phyloP scores from a whole-genome alignment of 2,329 filamentous ascomycete species.

The Penicillium sp. region DNA sequence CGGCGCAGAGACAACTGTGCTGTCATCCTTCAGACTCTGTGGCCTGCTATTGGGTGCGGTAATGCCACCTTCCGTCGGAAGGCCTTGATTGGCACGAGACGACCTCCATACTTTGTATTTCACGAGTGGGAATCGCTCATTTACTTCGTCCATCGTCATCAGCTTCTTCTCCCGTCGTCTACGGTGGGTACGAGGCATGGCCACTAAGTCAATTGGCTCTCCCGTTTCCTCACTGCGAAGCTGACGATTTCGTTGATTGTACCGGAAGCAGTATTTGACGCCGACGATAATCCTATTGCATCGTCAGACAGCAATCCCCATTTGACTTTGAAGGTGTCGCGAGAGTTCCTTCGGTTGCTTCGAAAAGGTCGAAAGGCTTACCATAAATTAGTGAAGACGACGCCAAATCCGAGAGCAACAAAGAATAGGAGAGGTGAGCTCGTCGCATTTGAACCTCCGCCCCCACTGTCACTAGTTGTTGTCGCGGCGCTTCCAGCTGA shows the following conservation, averaged over 20 bases:
- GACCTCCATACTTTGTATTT: slow-evolving; percentile 97
- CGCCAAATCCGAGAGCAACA: slow-evolving; percentile 90
- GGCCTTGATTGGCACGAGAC: slow-evolving; percentile 71
- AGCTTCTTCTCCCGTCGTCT: slow-evolving; percentile 93
- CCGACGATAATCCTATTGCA: slow-evolving; percentile 91
- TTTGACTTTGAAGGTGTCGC: neutral
- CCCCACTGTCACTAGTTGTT: slow-evolving; percentile 24
- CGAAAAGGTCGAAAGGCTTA: slow-evolving; percentile 47
- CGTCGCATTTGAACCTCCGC: slow-evolving; percentile 46
- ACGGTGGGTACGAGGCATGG: slow-evolving; percentile 78
- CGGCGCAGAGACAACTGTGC: slow-evolving; percentile 36
- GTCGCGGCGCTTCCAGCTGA: slow-evolving; percentile 25
- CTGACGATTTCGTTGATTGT: slow-evolving; percentile 87
- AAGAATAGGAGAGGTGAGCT: slow-evolving; percentile 83
- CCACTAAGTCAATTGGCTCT: slow-evolving; percentile 80
- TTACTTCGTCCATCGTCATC: slow-evolving; percentile 99
- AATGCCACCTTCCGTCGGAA: slow-evolving; percentile 80
- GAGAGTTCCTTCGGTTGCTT: neutral
- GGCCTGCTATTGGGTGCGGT: slow-evolving; percentile 65
- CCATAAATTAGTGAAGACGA: slow-evolving; percentile 98
- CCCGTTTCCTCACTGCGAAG: slow-evolving; percentile 71
- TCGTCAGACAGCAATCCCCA: slow-evolving; percentile 5
- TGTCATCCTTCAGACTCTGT: slow-evolving; percentile 64
- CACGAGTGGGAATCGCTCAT: slow-evolving; percentile 88
- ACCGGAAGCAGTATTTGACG: slow-evolving; percentile 98